Conservation (phyloP, 768 basidiomycete species). For the Glaciozyma martinii region DNA sequence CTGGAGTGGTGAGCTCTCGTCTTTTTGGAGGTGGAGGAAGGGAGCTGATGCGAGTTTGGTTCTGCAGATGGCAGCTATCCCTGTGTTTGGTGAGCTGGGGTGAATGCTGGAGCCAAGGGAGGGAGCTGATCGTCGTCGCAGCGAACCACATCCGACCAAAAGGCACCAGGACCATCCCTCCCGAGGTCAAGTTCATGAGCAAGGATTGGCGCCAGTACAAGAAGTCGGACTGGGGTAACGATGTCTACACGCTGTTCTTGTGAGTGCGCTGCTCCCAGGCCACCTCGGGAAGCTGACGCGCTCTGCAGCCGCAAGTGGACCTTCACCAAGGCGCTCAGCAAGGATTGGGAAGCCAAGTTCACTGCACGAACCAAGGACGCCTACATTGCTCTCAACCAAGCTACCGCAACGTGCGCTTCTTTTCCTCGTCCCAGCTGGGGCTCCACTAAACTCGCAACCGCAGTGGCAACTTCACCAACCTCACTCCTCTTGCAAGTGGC, state of each 20-base stretch:
- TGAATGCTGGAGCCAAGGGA: too few species aligned
- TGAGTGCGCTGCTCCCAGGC: slow-evolving; percentile 15
- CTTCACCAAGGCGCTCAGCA: neutral
- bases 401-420: slow-evolving; percentile 12
- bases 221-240: slow-evolving; percentile 4
- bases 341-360: slow-evolving; percentile 19
- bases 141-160: slow-evolving; percentile 27
- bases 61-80: slow-evolving; percentile 7
- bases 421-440: neutral
- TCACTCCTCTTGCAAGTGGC: slow-evolving; percentile 10
- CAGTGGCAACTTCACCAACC: slow-evolving; percentile 23
- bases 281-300: neutral
- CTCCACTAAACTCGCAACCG: too few species aligned
- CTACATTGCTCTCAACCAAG: slow-evolving; percentile 21
- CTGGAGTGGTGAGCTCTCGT: slow-evolving; percentile 11
- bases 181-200: neutral
- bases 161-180: slow-evolving; percentile 6
- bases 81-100: slow-evolving; percentile 15
- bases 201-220: slow-evolving; percentile 4
- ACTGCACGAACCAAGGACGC: slow-evolving; percentile 7
- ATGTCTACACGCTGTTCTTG: slow-evolving; percentile 7
- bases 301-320: too few species aligned
- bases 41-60: neutral
- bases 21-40: neutral
- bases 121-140: neutral